Percentiles rank a stretch among this genome's conserved stretches.
phyloP scores from a whole-genome alignment of 306 rosid species.

The Corylus americana region DNA sequence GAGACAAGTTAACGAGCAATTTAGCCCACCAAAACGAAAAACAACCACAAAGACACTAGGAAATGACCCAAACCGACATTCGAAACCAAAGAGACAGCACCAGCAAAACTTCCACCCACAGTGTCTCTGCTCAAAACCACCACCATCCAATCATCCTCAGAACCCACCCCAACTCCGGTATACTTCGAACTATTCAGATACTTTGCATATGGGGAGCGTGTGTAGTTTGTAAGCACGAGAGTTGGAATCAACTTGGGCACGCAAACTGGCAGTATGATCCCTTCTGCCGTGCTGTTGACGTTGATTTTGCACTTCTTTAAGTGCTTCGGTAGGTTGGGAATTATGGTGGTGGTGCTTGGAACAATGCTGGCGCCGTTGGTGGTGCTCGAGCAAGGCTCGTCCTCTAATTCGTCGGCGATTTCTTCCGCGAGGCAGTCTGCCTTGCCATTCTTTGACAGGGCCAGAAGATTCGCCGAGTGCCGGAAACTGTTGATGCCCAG shows the following conservation, averaged over 20 bases:
- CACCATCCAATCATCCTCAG: slow-evolving; percentile 73
- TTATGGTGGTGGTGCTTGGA: slow-evolving; percentile 22
- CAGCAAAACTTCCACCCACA: slow-evolving; percentile 46
- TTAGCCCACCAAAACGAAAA: background rate
- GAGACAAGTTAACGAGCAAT: too few species aligned
- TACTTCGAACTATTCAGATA: slow-evolving; percentile 58
- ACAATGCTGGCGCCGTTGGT: slow-evolving; percentile 33
- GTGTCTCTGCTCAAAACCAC: slow-evolving; percentile 52
- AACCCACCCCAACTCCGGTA: slow-evolving; percentile 61
- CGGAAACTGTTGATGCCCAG: slow-evolving; percentile 66
- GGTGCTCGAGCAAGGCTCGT: slow-evolving; percentile 38
- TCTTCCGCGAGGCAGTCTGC: slow-evolving; percentile 59
- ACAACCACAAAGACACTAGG: slow-evolving; percentile 5
- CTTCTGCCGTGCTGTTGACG: slow-evolving; percentile 46
- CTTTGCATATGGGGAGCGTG: slow-evolving; percentile 28
- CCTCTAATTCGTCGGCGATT: slow-evolving; percentile 48
- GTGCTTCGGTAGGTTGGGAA: slow-evolving; percentile 36
- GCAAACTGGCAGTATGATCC: slow-evolving; percentile 59
- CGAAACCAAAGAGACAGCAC: slow-evolving; percentile 35
- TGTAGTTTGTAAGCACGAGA: slow-evolving; percentile 43
- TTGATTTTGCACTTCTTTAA: slow-evolving; percentile 47
- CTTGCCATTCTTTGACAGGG: slow-evolving; percentile 31
- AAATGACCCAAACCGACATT: slow-evolving; percentile 8
- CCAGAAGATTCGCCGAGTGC: slow-evolving; percentile 37
- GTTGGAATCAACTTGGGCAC: slow-evolving; percentile 33